Percentiles rank a stretch among this genome's conserved stretches.
phyloP scores from a whole-genome alignment of 1,284 basidiomycete species.

The Rugosomyces carneus region DNA sequence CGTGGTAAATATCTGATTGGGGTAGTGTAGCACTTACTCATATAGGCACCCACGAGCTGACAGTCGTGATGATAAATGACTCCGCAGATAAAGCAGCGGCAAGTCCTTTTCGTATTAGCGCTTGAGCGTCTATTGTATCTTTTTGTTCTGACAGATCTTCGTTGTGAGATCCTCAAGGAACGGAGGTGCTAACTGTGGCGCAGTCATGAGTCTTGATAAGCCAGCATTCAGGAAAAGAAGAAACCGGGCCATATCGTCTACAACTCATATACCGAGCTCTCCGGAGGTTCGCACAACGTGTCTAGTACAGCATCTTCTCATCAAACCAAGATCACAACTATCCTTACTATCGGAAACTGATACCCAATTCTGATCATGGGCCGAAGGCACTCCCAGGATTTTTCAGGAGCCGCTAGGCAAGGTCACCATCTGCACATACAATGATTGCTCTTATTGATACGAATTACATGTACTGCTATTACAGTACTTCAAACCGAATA shows the following conservation, averaged over 20 bases:
- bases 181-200: constrained; percentile 11
- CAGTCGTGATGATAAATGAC: neutral
- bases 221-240: neutral
- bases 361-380: too few relatives aligned
- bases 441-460: too few relatives aligned
- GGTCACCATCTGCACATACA: too few relatives aligned
- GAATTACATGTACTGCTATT: too few relatives aligned
- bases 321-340: neutral
- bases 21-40: neutral
- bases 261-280: neutral
- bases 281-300: neutral
- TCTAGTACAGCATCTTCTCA: neutral
- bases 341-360: too few relatives aligned
- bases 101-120: neutral
- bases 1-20: neutral
- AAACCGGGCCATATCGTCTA: neutral
- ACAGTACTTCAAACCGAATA: too few relatives aligned
- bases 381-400: too few relatives aligned
- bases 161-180: neutral
- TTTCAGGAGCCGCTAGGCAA: too few relatives aligned
- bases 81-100: neutral
- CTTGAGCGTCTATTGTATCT: neutral
- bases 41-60: neutral
- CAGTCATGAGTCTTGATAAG: constrained; percentile 2
- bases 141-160: neutral